Percentiles rank a stretch among this genome's conserved stretches.
Evolutionary conservation across 2,329 filamentous ascomycete genomes (phyloP).

Genomic region (Emydomyces testavorans): DNA sequence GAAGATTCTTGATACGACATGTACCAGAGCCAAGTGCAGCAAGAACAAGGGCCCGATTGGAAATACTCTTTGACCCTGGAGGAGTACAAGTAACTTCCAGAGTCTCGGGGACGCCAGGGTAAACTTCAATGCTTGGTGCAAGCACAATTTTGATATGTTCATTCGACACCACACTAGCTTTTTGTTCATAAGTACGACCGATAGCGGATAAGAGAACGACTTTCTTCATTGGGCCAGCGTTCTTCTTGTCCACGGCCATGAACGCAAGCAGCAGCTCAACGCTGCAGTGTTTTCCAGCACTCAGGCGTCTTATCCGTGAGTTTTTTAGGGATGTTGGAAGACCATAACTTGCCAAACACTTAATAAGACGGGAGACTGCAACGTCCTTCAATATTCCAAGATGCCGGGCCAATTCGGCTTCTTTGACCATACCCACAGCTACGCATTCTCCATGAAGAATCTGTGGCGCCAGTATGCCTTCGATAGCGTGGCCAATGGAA

Average conservation of each 20-base stretch:
- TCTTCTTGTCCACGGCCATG: slow-evolving; percentile 99
- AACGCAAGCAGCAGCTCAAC: slow-evolving; percentile 77
- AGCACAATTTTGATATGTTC: slow-evolving; percentile 70
- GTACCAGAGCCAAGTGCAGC: slow-evolving; percentile 78
- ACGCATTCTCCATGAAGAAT: slow-evolving; percentile 92
- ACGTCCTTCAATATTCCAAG: slow-evolving; percentile 74
- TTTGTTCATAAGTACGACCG: slow-evolving; percentile 73
- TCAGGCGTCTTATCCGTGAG: slow-evolving; percentile 67
- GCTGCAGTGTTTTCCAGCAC: slow-evolving; percentile 75
- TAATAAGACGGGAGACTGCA: slow-evolving; percentile 77
- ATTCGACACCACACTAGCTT: slow-evolving; percentile 82
- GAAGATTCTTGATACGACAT: slow-evolving; percentile 78
- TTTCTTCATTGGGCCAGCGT: slow-evolving; percentile 89
- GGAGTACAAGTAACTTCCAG: slow-evolving; percentile 68
- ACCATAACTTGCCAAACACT: slow-evolving; percentile 90
- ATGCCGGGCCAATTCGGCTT: slow-evolving; percentile 84
- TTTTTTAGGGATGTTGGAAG: slow-evolving; percentile 77
- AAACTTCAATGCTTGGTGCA: slow-evolving; percentile 64
- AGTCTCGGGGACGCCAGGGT: slow-evolving; percentile 55
- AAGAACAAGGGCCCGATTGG: slow-evolving; percentile 86
- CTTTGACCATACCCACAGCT: slow-evolving; percentile 96
- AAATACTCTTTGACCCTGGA: slow-evolving; percentile 94
- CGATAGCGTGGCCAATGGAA: slow-evolving; percentile 92
- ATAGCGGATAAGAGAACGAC: slow-evolving; percentile 86
- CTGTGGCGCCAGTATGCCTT: slow-evolving; percentile 90